Base-by-base conservation (phyloP, 2,329 filamentous ascomycete species). In the Lachnellula hyalina region DNA sequence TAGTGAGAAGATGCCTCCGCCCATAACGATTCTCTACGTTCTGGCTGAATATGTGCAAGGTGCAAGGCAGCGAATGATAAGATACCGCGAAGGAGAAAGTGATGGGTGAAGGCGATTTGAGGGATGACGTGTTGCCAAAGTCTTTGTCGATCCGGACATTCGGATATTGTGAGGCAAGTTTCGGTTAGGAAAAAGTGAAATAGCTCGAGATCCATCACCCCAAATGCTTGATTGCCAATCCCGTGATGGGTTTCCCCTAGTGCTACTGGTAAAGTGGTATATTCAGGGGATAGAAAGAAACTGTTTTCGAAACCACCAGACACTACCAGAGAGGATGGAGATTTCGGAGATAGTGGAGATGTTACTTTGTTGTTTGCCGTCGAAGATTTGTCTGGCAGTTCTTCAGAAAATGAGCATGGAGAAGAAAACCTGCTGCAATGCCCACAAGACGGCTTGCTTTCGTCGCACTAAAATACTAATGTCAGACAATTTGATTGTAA, bases 21-120 rank as follows among this genome's bases (percentile, higher is more conserved):
- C 34, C 28, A 34, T 2, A 58, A 51, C 5, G 14, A 28, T 11
- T 36, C 53, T 15, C 49, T 46, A 7, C 54, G 42, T 23, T 44
- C 46, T 11, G 57, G 55, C 17, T 55, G 46, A 14, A 51, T 41
- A 32, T 48, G 52, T 17, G 58, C 49, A 5, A 62, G 51, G 38
- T 64, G 62, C 5, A 59, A 36, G 5, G 61, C 62, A 8, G 61
- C 47, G 2, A 61, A 35, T 25, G 62, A 59, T 17, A 64, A 52
- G 12, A 63, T 42, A 6, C 54, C 51, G 47, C 55, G 57, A 32
- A 64, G 50, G 15, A 64, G 51, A 47, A 62, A 64, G 6, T 46
- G 40, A 25, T 63, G 47, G 4, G 32, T 21, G 25, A 64, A 56
- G 15, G 57, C 61, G 4, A 63, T 53, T 28, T 49, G 35, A 8